Base-by-base conservation (phyloP, 495 filamentous ascomycete species). In the Aspergillus hancockii region DNA sequence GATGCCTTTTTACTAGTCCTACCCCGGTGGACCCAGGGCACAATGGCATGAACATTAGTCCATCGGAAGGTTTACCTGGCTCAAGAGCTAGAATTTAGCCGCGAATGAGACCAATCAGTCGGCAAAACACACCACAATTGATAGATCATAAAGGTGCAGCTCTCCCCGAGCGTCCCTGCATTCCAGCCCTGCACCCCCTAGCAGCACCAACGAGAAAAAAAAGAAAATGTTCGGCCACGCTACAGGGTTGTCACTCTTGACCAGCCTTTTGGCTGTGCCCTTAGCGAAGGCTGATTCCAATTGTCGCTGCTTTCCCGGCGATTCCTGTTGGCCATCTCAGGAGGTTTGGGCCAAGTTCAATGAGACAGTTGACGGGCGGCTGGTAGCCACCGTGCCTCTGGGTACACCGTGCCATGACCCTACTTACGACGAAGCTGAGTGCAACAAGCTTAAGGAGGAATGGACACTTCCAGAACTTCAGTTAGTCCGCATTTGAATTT, bases 331-430 rank as follows among this genome's bases (percentile, higher is more conserved):
- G 81, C 81, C 81, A 4, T 65, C 73, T 7, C 51, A 46, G 1
- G 31, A 57, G 5, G 63, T 65, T n/a, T 84, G 81, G 81, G 32
- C 61, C 7, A 34, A 55, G 4, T 70, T 84, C 23, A 83, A 83
- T 52, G 41, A 65, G 41, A 67, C 78, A 6, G 49, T 82, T 19
- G 67, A 64, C 25, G 81, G 81, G 1, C 63, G 65, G 14, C 63
- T 84, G n/a, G 63, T 83, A 25, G 67, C 71, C 13, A 82, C 79
- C 12, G 61, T 78, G 0, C 80, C 81, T 0, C 38, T 80, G 13
- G 81, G 67, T 2, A 62, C 62, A 0, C 71, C 76, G 4, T 85
- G 83, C 63, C 81, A 85, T 58, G 65, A 66, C 3, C 66, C 71
- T 0, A 64, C 66, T 19, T 79, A 76, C 49, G 52, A 79, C 52